Percentiles rank a stretch among this genome's conserved stretches.
phyloP scores from a whole-genome alignment of 257 asterid species.

The Przewalskia tangutica region DNA sequence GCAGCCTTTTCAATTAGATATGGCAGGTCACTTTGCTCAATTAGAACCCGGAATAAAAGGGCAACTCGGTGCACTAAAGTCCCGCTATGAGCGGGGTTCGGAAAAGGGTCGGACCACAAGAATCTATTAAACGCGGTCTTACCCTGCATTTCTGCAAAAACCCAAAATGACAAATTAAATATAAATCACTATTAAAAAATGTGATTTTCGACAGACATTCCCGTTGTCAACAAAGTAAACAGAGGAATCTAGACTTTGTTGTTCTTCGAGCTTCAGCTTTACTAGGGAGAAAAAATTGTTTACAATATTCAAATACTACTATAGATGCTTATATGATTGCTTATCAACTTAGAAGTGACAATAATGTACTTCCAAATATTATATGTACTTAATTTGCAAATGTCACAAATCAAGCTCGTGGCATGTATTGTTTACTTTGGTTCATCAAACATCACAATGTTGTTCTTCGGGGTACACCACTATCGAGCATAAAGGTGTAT shows the following conservation, averaged over 20 bases:
- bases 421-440: neutral
- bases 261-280: neutral
- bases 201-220: too few relatives aligned
- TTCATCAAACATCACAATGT: neutral
- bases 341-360: neutral
- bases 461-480: fast-evolving
- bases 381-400: neutral
- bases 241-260: neutral
- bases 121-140: too few relatives aligned
- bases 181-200: too few relatives aligned
- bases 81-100: too few relatives aligned
- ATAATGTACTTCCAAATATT: neutral
- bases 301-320: neutral
- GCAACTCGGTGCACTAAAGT: too few relatives aligned
- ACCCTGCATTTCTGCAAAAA: too few relatives aligned
- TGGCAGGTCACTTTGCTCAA: too few relatives aligned
- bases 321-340: neutral
- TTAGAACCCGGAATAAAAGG: too few relatives aligned
- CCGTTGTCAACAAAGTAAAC: neutral
- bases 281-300: neutral
- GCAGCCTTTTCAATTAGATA: neutral
- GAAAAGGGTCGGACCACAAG: too few relatives aligned
- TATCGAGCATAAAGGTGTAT: fast-evolving
- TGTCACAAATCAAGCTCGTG: neutral
- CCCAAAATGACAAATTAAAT: too few relatives aligned